A percentile compares a stretch with the other conserved stretches of the same genome.
Evolutionary conservation across 305 asterid genomes (phyloP).

Genomic region (Fraxinus albicans): DNA sequence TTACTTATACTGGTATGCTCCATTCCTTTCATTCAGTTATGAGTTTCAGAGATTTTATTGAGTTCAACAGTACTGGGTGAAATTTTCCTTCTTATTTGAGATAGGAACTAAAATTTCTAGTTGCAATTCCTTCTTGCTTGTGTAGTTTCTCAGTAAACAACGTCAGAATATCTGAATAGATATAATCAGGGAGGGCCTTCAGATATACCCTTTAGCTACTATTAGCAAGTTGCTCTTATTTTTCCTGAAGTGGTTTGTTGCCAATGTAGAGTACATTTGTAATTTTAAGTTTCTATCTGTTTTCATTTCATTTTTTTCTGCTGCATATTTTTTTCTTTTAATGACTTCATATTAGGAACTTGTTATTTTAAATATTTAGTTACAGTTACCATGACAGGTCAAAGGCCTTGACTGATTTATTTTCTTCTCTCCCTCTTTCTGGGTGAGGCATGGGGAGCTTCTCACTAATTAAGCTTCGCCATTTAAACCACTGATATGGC

Average conservation of each 20-base stretch:
- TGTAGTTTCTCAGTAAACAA: background rate
- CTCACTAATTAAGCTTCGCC: background rate
- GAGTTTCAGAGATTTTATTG: background rate
- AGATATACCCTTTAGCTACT: background rate
- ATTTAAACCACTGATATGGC: background rate
- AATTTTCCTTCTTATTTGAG: background rate
- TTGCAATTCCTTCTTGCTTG: background rate
- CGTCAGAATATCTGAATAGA: background rate
- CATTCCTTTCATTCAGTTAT: constrained; percentile 11
- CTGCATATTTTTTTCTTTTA: background rate
- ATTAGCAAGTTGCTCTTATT: background rate
- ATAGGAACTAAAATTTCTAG: background rate
- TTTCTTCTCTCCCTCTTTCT: background rate
- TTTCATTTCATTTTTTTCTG: background rate
- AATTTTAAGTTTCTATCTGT: background rate
- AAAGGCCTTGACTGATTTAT: background rate
- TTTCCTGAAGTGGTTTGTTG: background rate
- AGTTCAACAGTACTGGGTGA: background rate
- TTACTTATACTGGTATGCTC: constrained; percentile 77
- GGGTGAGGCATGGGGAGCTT: background rate
- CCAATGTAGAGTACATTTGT: background rate
- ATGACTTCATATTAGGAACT: background rate
- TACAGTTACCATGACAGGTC: background rate
- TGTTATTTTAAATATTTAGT: background rate
- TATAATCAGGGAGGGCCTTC: constrained; percentile 9